phyloP scores from a whole-genome alignment of 2,329 filamentous ascomycete species.

The Microascus cirrosus region DNA sequence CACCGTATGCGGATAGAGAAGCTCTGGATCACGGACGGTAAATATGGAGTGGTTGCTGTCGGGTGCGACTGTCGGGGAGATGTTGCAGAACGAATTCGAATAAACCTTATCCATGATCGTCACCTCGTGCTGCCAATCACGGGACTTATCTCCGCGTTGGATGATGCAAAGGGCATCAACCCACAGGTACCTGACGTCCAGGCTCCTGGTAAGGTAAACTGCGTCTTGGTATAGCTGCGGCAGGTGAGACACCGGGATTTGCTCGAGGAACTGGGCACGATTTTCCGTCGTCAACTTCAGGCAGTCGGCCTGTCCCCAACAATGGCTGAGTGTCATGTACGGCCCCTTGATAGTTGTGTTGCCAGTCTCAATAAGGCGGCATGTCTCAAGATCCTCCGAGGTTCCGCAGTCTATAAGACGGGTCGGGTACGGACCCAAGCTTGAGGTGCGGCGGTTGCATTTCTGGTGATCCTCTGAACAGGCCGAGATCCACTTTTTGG shows the following conservation, averaged over 20 bases:
- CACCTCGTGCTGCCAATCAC: not conserved
- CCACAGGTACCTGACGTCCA: constrained; percentile 1
- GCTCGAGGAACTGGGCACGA: not conserved
- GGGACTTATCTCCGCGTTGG: not conserved
- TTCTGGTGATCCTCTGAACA: not conserved
- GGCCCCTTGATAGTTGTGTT: not conserved
- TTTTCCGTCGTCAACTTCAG: not conserved
- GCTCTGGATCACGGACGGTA: not conserved
- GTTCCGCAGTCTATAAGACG: not conserved
- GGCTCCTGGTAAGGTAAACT: constrained; percentile 5
- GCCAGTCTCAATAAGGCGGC: not conserved
- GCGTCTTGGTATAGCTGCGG: constrained; percentile 10
- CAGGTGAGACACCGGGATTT: not conserved
- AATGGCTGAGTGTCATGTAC: not conserved
- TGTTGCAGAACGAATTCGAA: not conserved
- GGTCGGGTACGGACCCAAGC: not conserved
- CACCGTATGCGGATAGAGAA: not conserved
- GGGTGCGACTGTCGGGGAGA: not conserved
- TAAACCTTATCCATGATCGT: not conserved
- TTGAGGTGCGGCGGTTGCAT: not conserved
- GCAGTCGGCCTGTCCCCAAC: not conserved
- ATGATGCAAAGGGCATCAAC: constrained; percentile 4
- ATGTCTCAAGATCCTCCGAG: not conserved
- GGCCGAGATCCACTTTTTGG: not conserved
- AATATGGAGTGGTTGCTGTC: not conserved